These are phyloP conservation scores for Rutidosis leptorrhynchoides DNA, from an alignment of 129 eudicot species.

Conservation along the genomic window DNA sequence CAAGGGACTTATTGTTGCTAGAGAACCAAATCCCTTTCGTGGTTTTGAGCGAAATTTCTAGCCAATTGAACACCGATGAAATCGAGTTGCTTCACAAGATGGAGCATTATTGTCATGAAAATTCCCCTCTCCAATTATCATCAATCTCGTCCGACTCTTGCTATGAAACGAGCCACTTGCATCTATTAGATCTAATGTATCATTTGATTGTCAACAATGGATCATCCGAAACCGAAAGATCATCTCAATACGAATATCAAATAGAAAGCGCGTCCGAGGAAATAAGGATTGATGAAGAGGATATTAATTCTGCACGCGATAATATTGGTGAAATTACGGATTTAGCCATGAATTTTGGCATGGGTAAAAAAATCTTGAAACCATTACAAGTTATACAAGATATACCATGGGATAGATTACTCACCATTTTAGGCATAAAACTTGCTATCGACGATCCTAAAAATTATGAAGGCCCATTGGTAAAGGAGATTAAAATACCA, in stretches of 20 bases:
- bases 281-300: constrained; percentile 4
- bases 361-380: constrained; percentile 18
- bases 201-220: constrained; percentile 28
- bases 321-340: constrained; percentile 28
- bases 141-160: not conserved
- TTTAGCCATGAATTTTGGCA: constrained; percentile 28
- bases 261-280: constrained; percentile 2
- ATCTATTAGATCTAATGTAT: constrained; percentile 42
- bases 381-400: constrained; percentile 32
- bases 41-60: constrained; percentile 27
- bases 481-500: constrained; percentile 49
- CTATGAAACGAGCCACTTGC: constrained; percentile 20
- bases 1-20: constrained; percentile 38
- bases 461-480: constrained; percentile 17
- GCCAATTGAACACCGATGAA: constrained; percentile 10
- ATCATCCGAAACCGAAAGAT: not conserved
- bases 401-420: constrained; percentile 35
- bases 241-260: not conserved
- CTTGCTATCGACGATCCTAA: not conserved
- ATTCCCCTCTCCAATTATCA: constrained; percentile 38
- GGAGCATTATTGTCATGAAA: constrained; percentile 28
- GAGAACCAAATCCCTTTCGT: constrained; percentile 46
- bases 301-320: constrained; percentile 11
- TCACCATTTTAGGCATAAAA: constrained; percentile 20
- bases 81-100: constrained; percentile 22